These are phyloP conservation scores for Forsythia suspensa DNA, from an alignment of 257 asterid species.

Conservation along the genomic window DNA sequence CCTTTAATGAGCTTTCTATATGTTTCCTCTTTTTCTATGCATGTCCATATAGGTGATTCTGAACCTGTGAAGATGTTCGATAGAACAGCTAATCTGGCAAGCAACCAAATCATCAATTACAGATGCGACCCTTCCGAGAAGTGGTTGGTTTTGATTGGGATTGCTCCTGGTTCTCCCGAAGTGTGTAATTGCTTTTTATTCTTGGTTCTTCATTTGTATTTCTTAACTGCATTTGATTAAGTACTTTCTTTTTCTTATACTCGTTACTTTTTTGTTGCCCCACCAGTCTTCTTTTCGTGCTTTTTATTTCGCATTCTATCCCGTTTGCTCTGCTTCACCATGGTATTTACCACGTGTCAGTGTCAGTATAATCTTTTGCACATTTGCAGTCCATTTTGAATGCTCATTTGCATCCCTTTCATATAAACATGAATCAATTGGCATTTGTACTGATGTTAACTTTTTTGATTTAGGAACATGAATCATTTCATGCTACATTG, in stretches of 20 bases:
- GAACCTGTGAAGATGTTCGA: conserved; percentile 89
- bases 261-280: neutral
- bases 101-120: conserved; percentile 88
- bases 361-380: neutral
- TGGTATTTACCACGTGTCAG: neutral
- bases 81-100: conserved; percentile 82
- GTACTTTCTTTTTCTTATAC: neutral
- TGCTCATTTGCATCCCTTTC: neutral
- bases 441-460: neutral
- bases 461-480: neutral
- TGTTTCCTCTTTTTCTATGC: conserved; percentile 1
- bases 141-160: conserved; percentile 96
- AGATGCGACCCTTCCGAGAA: conserved; percentile 89
- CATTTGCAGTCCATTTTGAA: neutral
- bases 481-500: neutral
- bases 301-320: neutral
- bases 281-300: neutral
- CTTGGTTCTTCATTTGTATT: neutral
- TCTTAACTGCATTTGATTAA: neutral
- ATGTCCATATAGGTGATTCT: conserved; percentile 62
- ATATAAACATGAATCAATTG: neutral
- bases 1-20: neutral
- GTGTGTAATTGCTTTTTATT: conserved; percentile 35
- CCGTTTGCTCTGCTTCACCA: neutral
- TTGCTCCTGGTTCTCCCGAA: conserved; percentile 93